Evolutionary conservation across 139 green algal genomes (phyloP).

Genomic region (Coelastrella sp.): DNA sequence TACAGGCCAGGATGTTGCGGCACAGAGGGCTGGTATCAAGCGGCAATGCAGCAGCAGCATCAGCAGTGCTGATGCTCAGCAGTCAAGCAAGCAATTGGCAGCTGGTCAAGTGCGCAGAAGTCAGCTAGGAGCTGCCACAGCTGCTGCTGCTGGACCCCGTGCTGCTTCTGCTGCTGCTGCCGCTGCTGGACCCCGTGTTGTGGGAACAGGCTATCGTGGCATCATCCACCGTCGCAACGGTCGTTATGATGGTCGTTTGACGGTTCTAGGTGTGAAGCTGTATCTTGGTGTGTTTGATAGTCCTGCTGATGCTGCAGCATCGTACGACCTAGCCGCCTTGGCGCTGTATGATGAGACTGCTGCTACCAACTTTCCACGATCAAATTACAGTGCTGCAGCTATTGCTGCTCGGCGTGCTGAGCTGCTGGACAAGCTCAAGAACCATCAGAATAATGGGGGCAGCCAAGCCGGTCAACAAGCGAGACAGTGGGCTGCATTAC

Average conservation of each 20-base stretch:
- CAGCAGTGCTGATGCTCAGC: no score
- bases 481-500: background rate
- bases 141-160: no score
- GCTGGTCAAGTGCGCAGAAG: no score
- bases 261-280: conserved; percentile 7
- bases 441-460: background rate
- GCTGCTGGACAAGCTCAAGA: conserved; percentile 28
- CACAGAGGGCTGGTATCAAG: no score
- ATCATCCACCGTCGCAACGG: background rate
- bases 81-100: no score
- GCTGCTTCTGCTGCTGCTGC: background rate
- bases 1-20: no score
- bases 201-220: background rate
- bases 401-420: background rate
- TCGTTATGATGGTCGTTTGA: background rate
- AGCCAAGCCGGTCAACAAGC: background rate
- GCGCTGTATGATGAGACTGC: background rate
- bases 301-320: background rate
- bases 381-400: background rate
- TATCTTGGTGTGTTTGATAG: background rate
- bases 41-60: no score
- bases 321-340: conserved; percentile 15
- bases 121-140: no score
- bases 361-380: conserved; percentile 3
- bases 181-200: background rate